Evolutionary conservation across 306 rosid species (phyloP), one percentile per base, ranked within the genome.

Genomic region (Spatholobus suberectus): DNA sequence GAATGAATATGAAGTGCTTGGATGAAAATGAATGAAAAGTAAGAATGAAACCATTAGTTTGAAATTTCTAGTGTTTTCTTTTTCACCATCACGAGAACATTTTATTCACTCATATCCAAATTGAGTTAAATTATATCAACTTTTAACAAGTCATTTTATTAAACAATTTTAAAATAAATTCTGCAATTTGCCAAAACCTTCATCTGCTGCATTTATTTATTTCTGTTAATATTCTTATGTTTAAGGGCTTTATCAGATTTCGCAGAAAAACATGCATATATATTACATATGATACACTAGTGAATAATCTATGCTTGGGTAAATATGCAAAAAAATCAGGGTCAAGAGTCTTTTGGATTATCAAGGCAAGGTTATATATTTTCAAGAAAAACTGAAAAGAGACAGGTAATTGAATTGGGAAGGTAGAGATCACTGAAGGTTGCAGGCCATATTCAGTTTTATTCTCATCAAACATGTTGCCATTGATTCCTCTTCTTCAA

Each of bases 401-500:
- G 13, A 12, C 17, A 63, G 70, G 23, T 61, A 44, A 69, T 26
- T 69, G 17, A 70, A 4, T 3, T 15, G 21, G n/a, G 5, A 41
- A 59, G 78, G 73, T 2, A 29, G 29, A n/a, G 37, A 61, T 72
- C 35, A 49, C 20, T 7, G 0, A 18, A n/a, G 59, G 49, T 52
- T 73, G 70, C 6, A 3, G 20, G 58, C 3, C n/a, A 81, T 65
- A 14, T 65, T 13, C 27, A 67, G 10, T 68, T 43, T 23, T 43
- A 83, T 61, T 70, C 69, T 27, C 37, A 46, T 77, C 67, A 59
- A 70, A 27, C 54, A 38, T 59, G 49, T 23, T 70, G 57, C 55
- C 55, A 12, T 51, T 81, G 66, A 41, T 58, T 69, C 78, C 82
- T 47, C 67, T 43, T 43, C 41, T 23, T 41, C 17, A 37, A 86